A percentile compares a stretch with the other conserved stretches of the same genome.
phyloP scores from a whole-genome alignment of 169 alveolate genomes.

The Pseudocohnilembus persalinus region DNA sequence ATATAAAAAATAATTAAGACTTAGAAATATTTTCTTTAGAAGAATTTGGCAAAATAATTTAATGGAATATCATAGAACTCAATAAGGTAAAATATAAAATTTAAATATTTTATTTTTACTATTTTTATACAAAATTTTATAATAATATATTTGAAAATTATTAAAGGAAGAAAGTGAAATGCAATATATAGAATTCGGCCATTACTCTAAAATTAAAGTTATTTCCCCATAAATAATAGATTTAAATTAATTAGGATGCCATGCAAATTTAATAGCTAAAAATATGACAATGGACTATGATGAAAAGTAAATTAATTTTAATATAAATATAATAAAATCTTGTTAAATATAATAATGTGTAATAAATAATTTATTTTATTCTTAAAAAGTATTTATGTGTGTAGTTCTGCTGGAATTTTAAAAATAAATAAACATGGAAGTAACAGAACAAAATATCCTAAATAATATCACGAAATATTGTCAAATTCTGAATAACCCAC shows the following conservation, averaged over 20 bases:
- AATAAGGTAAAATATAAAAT: not conserved
- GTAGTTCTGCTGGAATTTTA: conserved; percentile 15
- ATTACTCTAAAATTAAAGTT: conserved; percentile 15
- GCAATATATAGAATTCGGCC: conserved; percentile 5
- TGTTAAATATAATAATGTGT: too few species aligned
- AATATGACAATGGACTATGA: not conserved
- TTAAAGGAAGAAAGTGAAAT: conserved; percentile 19
- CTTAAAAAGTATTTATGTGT: conserved; percentile 1
- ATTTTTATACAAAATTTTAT: too few species aligned
- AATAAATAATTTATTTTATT: conserved; percentile 10
- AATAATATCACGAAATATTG: not conserved
- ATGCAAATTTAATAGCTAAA: not conserved
- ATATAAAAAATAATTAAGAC: conserved; percentile 22
- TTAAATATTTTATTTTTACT: not conserved
- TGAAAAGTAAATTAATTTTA: not conserved
- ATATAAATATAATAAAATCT: too few species aligned
- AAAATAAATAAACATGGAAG: conserved; percentile 11
- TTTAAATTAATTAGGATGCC: not conserved
- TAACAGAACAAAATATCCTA: conserved; percentile 8
- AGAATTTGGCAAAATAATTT: conserved; percentile 48
- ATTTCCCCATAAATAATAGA: not conserved
- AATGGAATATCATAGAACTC: conserved; percentile 38
- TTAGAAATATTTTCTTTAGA: conserved; percentile 50
- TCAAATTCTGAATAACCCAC: not conserved
- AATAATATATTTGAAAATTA: too few species aligned